Conservation (phyloP, 352 stramenopile genomes). For the Phytophthora fragariaefolia region DNA sequence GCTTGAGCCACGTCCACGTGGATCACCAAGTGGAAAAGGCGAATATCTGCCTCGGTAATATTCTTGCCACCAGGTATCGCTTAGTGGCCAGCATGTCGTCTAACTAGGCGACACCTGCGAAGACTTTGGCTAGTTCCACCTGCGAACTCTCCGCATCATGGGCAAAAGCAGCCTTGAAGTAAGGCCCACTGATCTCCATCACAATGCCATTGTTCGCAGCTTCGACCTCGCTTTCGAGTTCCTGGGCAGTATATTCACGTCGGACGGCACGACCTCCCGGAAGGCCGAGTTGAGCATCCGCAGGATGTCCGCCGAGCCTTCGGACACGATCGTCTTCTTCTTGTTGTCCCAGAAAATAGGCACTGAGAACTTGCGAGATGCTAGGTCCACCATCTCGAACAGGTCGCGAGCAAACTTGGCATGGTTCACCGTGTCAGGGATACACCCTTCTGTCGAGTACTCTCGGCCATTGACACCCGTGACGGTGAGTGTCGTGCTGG, state of each 20-base stretch:
- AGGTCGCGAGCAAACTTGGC: conserved; percentile 33
- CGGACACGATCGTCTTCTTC: conserved; percentile 26
- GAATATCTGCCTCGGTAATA: conserved; percentile 45
- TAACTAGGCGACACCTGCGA: conserved; percentile 20
- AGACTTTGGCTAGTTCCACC: conserved; percentile 34
- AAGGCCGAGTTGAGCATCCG: conserved; percentile 56
- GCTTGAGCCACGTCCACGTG: conserved; percentile 36
- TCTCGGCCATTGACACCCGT: conserved; percentile 11
- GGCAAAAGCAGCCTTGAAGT: conserved; percentile 66
- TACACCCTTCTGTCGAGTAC: conserved; percentile 13
- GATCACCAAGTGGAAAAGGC: conserved; percentile 40
- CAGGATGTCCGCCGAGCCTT: conserved; percentile 59
- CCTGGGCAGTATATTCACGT: conserved; percentile 56
- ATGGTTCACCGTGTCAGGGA: conserved; percentile 16
- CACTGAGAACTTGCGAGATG: conserved; percentile 37
- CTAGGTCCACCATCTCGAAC: conserved; percentile 35
- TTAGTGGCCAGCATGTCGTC: conserved; percentile 9
- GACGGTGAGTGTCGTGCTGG: neutral
- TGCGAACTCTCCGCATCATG: conserved; percentile 69
- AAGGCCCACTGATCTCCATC: conserved; percentile 55
- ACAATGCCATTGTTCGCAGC: conserved; percentile 70
- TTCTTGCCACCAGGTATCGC: conserved; percentile 8
- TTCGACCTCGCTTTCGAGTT: conserved; percentile 54
- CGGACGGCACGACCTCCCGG: conserved; percentile 38
- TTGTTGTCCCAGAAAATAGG: conserved; percentile 75